A percentile compares a stretch with the other conserved stretches of the same genome.
Conservation (phyloP, 768 basidiomycete genomes). For the Lepiota venenata region DNA sequence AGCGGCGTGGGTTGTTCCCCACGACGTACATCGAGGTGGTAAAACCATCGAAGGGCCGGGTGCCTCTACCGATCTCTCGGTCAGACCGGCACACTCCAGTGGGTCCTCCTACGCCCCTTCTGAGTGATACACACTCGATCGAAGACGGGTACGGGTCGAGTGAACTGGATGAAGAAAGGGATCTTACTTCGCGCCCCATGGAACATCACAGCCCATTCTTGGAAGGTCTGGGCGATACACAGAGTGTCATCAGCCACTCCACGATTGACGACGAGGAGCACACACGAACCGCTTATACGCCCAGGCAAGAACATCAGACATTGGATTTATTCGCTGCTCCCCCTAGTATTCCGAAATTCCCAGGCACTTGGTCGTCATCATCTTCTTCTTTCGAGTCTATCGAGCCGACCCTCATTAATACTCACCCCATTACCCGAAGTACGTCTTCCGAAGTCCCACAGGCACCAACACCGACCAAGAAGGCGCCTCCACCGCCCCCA, state of each 20-base stretch:
- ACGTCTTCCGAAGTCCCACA: neutral
- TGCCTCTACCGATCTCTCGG: conserved; percentile 12
- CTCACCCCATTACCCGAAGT: neutral
- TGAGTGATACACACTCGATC: conserved; percentile 14
- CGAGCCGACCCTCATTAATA: neutral
- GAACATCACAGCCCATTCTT: conserved; percentile 44
- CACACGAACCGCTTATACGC: neutral
- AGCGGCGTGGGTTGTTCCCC: conserved; percentile 79
- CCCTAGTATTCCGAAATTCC: neutral
- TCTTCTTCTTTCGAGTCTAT: neutral
- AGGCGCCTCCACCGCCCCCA: conserved; percentile 63
- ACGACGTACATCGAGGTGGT: conserved; percentile 57
- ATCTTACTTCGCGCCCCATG: conserved; percentile 40
- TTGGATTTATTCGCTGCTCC: neutral
- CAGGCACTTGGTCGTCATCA: neutral
- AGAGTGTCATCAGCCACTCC: conserved; percentile 29
- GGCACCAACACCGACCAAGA: conserved; percentile 29
- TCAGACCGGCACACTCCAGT: conserved; percentile 10
- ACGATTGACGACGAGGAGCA: conserved; percentile 45
- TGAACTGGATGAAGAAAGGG: conserved; percentile 47
- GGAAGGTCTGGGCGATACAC: conserved; percentile 32
- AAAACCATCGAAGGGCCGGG: conserved; percentile 11
- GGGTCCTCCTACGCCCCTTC: neutral
- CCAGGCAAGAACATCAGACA: neutral
- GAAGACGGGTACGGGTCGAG: conserved; percentile 27